Evolutionary conservation across 1,139 yeast genomes (phyloP).

Genomic region (Diutina mesorugosa): DNA sequence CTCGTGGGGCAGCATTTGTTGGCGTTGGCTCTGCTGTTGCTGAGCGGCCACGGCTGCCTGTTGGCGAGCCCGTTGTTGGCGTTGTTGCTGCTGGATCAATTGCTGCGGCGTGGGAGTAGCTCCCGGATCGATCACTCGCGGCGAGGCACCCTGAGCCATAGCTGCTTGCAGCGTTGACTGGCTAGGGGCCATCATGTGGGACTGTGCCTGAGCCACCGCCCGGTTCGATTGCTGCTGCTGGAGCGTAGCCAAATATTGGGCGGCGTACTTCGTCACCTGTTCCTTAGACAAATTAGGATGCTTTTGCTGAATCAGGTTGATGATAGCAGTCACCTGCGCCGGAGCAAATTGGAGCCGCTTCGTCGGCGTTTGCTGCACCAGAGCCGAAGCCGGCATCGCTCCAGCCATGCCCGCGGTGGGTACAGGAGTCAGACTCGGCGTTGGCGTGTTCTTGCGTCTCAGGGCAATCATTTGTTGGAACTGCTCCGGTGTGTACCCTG

Average conservation of each 20-base stretch:
- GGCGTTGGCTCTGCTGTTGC: not conserved
- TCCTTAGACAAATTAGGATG: constrained; percentile 59
- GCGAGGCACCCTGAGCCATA: not conserved
- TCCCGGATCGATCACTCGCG: not conserved
- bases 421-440: not conserved
- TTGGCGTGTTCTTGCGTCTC: not conserved
- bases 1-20: constrained; percentile 1
- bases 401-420: constrained; percentile 3
- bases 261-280: constrained; percentile 63
- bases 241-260: constrained; percentile 49
- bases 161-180: not conserved
- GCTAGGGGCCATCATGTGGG: not conserved
- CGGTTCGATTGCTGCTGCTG: constrained; percentile 37
- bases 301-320: constrained; percentile 55
- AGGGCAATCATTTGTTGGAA: not conserved
- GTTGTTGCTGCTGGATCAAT: not conserved
- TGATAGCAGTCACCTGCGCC: constrained; percentile 58
- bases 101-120: constrained; percentile 1
- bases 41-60: not conserved
- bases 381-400: not conserved
- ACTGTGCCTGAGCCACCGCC: not conserved
- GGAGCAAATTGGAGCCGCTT: constrained; percentile 35
- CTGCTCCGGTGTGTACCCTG: constrained; percentile 1
- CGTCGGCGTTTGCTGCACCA: constrained; percentile 2
- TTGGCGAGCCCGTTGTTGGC: constrained; percentile 1